Percentiles rank a stretch among this genome's conserved stretches.
Evolutionary conservation across 129 eudicot species (phyloP).

Genomic region (Escallonia herrerae): DNA sequence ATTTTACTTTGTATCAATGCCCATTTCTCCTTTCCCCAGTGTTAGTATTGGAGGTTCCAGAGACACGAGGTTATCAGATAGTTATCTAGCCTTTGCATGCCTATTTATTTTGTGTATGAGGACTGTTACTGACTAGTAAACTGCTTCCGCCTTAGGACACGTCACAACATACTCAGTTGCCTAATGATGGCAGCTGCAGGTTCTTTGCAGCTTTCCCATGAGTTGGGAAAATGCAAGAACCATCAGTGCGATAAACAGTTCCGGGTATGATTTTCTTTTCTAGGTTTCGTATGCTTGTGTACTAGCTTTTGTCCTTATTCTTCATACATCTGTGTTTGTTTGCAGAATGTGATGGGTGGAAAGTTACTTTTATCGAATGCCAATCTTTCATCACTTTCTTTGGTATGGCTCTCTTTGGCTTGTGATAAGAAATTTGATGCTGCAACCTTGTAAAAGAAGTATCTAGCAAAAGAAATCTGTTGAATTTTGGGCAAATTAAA

Average conservation of each 20-base stretch:
- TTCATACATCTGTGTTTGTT: constrained; percentile 9
- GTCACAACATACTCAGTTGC: constrained; percentile 5
- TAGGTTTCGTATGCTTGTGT: background rate
- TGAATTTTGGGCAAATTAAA: background rate
- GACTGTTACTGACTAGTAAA: constrained; percentile 8
- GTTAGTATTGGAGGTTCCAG: constrained; percentile 15
- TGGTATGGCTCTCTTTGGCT: constrained; percentile 37
- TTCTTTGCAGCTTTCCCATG: constrained; percentile 58
- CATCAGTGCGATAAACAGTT: constrained; percentile 37
- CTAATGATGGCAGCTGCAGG: constrained; percentile 46
- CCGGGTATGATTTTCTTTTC: constrained; percentile 25
- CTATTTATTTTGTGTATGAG: constrained; percentile 2
- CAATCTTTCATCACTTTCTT: constrained; percentile 42
- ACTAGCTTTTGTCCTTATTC: background rate
- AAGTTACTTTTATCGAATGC: constrained; percentile 28
- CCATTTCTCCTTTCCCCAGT: background rate
- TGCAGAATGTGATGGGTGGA: constrained; percentile 39
- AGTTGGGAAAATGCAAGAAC: constrained; percentile 53
- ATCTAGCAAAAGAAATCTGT: background rate
- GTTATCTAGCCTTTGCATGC: too few species aligned
- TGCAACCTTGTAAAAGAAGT: constrained; percentile 2
- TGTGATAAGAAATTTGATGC: background rate
- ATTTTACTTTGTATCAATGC: too few species aligned
- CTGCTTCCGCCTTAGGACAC: constrained; percentile 13
- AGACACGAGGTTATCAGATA: too few species aligned